Base-by-base conservation (phyloP, 2,329 filamentous ascomycete species). In the Aspergillus tubingensis region DNA sequence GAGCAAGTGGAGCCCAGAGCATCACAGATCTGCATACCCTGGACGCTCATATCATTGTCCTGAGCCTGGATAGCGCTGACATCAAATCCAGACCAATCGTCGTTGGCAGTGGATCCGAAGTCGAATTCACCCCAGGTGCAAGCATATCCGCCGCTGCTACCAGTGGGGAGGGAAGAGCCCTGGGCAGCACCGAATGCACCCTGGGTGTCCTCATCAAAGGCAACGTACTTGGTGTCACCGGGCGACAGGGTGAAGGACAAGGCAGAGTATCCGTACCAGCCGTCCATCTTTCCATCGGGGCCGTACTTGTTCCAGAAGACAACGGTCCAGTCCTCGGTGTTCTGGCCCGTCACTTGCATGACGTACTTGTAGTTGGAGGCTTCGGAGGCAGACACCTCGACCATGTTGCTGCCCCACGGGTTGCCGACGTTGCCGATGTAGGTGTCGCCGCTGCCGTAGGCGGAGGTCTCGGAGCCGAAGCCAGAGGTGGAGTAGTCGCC, bases 221-320 rank as follows among this genome's bases (percentile, higher is more conserved):
- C 75, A 17, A 75, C 70, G 62, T 75, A 76, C 62, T 70, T 72
- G 64, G 70, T 74, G 39, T 75, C 73, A 21, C 74, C 74, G 27
- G 73, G 51, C 49, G 63, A 58, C 23, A 77, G 62, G 49, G 68
- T 72, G 60, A 77, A 68, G 7, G 48, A 67, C 44, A 76, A 58
- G 11, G 74, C 75, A 36, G 68, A 69, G 44, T 72, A 57, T 56
- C 73, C 74, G 65, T 67, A 77, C 72, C 73, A 76, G 56, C 75
- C 75, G 54, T 68, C 63, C 68, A 76, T 71, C 41, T 64, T 57
- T 53, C 74, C 74, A 47, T 70, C 63, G 2, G 71, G 67, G 27
- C 74, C 74, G 59, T 71, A 70, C 68, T 77, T 77, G 70, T 77
- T 77, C 70, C 74, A 77, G 72, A 78, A 73, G 48, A 74, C 70